Evolutionary conservation across 2,329 filamentous ascomycete genomes (phyloP).

Genomic region (Botrytis squamosa): DNA sequence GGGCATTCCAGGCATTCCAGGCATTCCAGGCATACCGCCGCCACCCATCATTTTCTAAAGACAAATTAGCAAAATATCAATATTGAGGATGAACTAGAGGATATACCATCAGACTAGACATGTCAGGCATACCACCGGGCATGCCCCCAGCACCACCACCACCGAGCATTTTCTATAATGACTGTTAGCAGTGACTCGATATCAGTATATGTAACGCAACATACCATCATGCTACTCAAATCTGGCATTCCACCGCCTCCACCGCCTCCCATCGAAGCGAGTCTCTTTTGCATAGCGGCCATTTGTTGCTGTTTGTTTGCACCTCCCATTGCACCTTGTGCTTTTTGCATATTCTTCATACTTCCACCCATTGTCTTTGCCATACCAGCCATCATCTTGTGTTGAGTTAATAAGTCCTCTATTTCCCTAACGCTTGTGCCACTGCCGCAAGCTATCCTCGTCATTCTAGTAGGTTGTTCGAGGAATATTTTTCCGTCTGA

Average conservation of each 20-base stretch:
- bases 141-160: constrained; percentile 57
- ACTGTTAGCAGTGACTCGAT: neutral
- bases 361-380: constrained; percentile 98
- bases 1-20: constrained; percentile 48
- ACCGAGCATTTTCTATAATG: constrained; percentile 70
- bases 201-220: neutral
- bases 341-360: constrained; percentile 96
- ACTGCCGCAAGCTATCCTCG: constrained; percentile 82
- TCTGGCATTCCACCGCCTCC: constrained; percentile 70
- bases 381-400: constrained; percentile 98
- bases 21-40: constrained; percentile 42
- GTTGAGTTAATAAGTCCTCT: constrained; percentile 94
- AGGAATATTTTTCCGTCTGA: constrained; percentile 92
- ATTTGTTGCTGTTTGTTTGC: constrained; percentile 91
- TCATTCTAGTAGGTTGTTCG: constrained; percentile 90
- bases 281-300: constrained; percentile 93
- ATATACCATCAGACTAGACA: constrained; percentile 44
- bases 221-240: constrained; percentile 73
- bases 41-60: constrained; percentile 50
- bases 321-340: constrained; percentile 86
- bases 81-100: neutral
- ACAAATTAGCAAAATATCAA: neutral
- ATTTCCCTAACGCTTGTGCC: constrained; percentile 91
- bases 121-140: constrained; percentile 60
- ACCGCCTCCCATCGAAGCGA: constrained; percentile 87